phyloP scores from a whole-genome alignment of 192 early-diverging fungal species.

The Rhizophagus clarus region DNA sequence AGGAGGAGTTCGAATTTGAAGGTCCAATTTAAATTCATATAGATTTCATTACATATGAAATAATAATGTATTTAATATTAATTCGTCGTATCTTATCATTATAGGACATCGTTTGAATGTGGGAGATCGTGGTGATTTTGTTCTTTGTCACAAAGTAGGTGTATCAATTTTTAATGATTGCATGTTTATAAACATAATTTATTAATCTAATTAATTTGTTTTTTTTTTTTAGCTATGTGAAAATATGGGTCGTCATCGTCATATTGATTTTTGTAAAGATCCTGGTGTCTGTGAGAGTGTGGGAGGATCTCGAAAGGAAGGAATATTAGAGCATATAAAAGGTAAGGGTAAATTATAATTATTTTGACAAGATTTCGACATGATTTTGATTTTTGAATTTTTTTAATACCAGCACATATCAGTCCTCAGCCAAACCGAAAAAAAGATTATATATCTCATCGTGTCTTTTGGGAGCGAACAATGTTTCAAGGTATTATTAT shows the following conservation, averaged over 20 bases:
- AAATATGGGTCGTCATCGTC: constrained; percentile 34
- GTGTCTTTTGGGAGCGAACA: constrained; percentile 41
- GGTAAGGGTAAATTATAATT: not conserved
- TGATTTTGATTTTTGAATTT: not conserved
- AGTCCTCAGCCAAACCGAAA: constrained; percentile 33
- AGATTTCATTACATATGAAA: not conserved
- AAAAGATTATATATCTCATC: constrained; percentile 37
- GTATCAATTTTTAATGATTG: not conserved
- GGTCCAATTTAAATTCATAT: not conserved
- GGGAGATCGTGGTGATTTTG: constrained; percentile 38
- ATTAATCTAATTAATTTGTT: not conserved
- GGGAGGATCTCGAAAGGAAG: constrained; percentile 19
- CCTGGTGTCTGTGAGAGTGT: constrained; percentile 26
- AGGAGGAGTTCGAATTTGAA: constrained; percentile 42
- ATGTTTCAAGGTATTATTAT: constrained; percentile 34
- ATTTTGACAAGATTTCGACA: not conserved
- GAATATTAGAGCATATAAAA: constrained; percentile 21
- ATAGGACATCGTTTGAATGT: constrained; percentile 35
- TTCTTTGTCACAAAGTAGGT: constrained; percentile 44
- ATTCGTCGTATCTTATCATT: not conserved
- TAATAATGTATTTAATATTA: not conserved
- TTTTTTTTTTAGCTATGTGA: constrained; percentile 7
- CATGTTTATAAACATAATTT: not conserved
- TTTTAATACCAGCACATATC: constrained; percentile 17
- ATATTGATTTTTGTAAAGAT: constrained; percentile 40